Conservation (phyloP, 306 rosid species). For the Quercus parvula region DNA sequence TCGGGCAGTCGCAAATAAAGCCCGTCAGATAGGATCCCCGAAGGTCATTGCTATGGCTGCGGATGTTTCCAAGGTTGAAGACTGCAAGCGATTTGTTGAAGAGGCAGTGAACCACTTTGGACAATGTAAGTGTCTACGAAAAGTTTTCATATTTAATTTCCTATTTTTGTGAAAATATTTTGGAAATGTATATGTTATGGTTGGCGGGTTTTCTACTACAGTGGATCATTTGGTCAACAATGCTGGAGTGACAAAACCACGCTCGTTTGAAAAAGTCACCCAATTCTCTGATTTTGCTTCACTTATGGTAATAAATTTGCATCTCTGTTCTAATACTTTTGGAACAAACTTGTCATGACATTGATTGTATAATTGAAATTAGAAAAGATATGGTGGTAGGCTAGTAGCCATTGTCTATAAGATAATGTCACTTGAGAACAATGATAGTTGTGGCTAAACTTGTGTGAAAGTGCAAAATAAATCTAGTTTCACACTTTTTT, state of each 20-base stretch:
- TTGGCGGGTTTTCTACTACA: not conserved
- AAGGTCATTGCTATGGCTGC: not conserved
- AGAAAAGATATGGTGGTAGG: too few species aligned
- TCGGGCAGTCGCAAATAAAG: not conserved
- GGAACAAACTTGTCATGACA: not conserved
- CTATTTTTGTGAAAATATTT: not conserved
- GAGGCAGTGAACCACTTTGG: conserved; percentile 2
- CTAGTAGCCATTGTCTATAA: too few species aligned
- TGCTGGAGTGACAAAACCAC: not conserved
- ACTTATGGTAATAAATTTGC: not conserved
- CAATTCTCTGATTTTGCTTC: conserved; percentile 15
- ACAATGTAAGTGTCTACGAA: not conserved
- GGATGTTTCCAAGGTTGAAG: conserved; percentile 16
- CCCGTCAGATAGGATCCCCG: not conserved
- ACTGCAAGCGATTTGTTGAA: not conserved
- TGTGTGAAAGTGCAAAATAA: too few species aligned
- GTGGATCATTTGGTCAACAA: conserved; percentile 26
- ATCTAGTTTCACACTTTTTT: too few species aligned
- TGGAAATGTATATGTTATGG: not conserved
- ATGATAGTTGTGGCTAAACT: too few species aligned
- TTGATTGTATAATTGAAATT: too few species aligned
- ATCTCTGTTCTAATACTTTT: not conserved
- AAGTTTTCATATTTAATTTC: not conserved
- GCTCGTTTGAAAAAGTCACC: not conserved
- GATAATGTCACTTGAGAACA: too few species aligned